A percentile compares a stretch with the other conserved stretches of the same genome.
These are phyloP conservation scores for Nitzschia putrida DNA, from an alignment of 108 stramenopile species.

Conservation along the genomic window DNA sequence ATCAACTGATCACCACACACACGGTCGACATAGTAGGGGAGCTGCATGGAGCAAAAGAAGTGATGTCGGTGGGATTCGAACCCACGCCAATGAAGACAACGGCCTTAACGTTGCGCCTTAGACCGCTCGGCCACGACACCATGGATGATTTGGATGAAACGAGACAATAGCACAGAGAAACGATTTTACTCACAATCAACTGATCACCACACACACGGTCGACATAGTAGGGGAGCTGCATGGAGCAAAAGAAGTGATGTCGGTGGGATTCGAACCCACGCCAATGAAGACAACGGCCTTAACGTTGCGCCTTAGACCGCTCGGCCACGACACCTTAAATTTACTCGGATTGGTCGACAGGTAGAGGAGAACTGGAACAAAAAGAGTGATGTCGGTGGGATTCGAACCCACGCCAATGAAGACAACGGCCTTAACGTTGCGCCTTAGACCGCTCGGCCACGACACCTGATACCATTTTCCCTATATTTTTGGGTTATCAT, in stretches of 20 bases:
- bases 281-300: constrained; percentile 91
- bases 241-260: constrained; percentile 51
- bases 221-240: too few relatives aligned
- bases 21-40: too few relatives aligned
- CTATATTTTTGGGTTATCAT: background rate
- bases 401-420: constrained; percentile 88
- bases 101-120: constrained; percentile 93
- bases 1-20: too few relatives aligned
- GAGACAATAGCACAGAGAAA: too few relatives aligned
- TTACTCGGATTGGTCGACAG: too few relatives aligned
- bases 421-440: constrained; percentile 92
- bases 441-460: constrained; percentile 91
- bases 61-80: constrained; percentile 78
- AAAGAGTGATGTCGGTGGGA: constrained; percentile 61
- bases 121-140: constrained; percentile 76
- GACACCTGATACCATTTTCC: background rate
- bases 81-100: constrained; percentile 88
- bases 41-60: constrained; percentile 22
- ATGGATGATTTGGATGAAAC: too few relatives aligned
- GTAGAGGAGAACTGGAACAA: too few relatives aligned
- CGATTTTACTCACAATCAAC: too few relatives aligned
- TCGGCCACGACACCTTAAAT: constrained; percentile 51
- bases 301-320: constrained; percentile 93
- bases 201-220: too few relatives aligned
- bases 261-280: constrained; percentile 84